Evolutionary conservation across 495 filamentous ascomycete species (phyloP), one percentile per base, ranked within the genome.

Genomic region (Podospora australis): DNA sequence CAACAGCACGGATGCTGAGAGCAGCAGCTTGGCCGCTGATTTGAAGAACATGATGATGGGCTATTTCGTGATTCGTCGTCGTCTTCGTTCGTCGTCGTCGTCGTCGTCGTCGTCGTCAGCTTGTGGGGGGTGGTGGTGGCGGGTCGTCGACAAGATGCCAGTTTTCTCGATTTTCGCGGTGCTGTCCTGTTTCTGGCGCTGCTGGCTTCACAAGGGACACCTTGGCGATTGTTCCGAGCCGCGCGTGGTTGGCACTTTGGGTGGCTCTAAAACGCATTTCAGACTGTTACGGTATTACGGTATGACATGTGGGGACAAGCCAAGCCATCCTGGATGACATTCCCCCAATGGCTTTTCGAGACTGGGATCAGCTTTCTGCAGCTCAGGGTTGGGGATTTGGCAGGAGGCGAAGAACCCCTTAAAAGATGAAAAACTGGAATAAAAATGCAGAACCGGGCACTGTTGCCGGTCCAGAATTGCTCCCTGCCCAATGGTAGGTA

Each of bases 1-100:
- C 59, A 87, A 67, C 59, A 87, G 68, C 67, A 85, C 71, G 59
- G 77, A 69, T 54, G 69, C 75, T 54, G 84, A 77, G 38, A 81
- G 71, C 63, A 88, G 71, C 59, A 89, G 64, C 56, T 82, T 66
- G 42, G 79, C 68, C 49, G 63, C 60, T 26, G 62, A 54, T 29
- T 50, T 55, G 21, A 69, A 39, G 21, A 54, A 56, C 66, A 69
- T 69, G 38, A 55, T 49, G 53, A 38, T 23, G 3, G 44, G 19
- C 5, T 6, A n/a, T 36, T 26, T 13, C 6, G 40, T 43, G 40
- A 14, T 26, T 22, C 35, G 40, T 22, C 21, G 14, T 13, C 22
- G 9, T 21, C n/a, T 4, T 25, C 32, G 14, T 25, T 36, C 11
- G 26, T 38, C 40, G 39, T 36, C 17, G 22, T 25, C 40, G 42